Percentiles rank a stretch among this genome's conserved stretches.
Evolutionary conservation across 2,329 filamentous ascomycete genomes (phyloP).

Genomic region (Xylariaceae sp.): DNA sequence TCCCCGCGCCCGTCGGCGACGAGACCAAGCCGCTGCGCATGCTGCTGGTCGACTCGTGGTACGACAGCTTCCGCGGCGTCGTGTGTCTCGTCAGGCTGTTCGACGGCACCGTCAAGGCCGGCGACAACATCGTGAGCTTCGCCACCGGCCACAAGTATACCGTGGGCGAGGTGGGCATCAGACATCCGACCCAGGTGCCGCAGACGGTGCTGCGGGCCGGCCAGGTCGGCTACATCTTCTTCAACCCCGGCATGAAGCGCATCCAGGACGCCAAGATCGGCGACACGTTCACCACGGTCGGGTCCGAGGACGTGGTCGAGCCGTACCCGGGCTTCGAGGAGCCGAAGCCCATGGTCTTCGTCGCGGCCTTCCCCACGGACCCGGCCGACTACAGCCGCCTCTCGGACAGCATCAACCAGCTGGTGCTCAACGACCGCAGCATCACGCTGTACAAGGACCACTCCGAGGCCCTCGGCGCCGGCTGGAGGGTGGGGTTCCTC

Average conservation of each 20-base stretch:
- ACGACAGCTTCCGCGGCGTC: constrained; percentile 91
- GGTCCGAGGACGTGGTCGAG: constrained; percentile 68
- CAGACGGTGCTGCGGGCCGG: constrained; percentile 78
- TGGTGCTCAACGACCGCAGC: constrained; percentile 90
- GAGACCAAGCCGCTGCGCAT: constrained; percentile 68
- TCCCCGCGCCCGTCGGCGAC: constrained; percentile 76
- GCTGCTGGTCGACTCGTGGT: constrained; percentile 95
- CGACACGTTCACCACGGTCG: constrained; percentile 85
- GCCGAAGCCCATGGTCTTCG: constrained; percentile 98
- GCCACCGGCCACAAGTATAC: constrained; percentile 85
- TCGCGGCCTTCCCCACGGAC: constrained; percentile 91
- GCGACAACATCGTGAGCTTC: constrained; percentile 81
- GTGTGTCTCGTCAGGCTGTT: constrained; percentile 88
- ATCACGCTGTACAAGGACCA: constrained; percentile 92
- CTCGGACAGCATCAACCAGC: constrained; percentile 89
- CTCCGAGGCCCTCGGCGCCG: constrained; percentile 86
- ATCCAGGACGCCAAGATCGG: constrained; percentile 94
- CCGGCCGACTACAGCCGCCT: constrained; percentile 80
- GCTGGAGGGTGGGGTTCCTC: constrained; percentile 89
- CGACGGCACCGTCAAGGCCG: constrained; percentile 75
- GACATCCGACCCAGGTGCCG: constrained; percentile 82
- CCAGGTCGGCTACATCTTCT: constrained; percentile 93
- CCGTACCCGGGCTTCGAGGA: constrained; percentile 91
- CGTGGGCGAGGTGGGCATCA: constrained; percentile 94
- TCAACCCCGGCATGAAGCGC: constrained; percentile 97